Base-by-base conservation (phyloP, 495 filamentous ascomycete species). In the Xylaria scruposa region DNA sequence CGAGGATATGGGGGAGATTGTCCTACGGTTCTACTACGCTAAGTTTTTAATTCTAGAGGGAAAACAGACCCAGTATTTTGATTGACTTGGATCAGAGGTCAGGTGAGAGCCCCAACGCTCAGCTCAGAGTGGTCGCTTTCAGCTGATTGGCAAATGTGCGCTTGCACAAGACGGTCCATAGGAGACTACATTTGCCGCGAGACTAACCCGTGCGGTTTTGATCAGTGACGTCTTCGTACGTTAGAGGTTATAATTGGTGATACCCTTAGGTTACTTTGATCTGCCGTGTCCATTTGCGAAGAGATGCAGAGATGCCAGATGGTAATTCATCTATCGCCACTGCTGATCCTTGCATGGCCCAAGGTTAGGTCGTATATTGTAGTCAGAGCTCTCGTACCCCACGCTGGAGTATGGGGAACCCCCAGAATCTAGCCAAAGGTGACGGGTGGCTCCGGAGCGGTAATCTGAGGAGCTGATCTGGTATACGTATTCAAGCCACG, bases 361-460 rank as follows among this genome's bases (percentile, higher is more conserved):
- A 38, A 33, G 31, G 58, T 60, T 36, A 36, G 29, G 58, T 38
- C 3, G 58, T 29, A 38, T 17, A 19, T n/a, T 36, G 26, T 17
- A 36, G 54, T 33, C 10, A 49, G 17, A 56, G 51, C 56, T 60
- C 31, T 60, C 12, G 59, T 47, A 64, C 62, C 38, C 62, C 42
- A 65, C 62, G 38, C 60, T 42, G 60, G 21, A 63, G 26, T 63
- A 63, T 44, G 60, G 60, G 38, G 60, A 19, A 47, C 42, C 58
- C 58, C 58, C 31, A 60, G 17, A 38, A 60, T 60, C 19, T 60
- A n/a, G 54, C 31, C 19, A 59, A 59, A 29, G 29, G 29, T 17
- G 15, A 19, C 58, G 58, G 58, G 58, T 38, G 17, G 38, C 58
- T 60, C 58, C 58, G 58, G 58, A 36, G 19, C 33, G 58, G 58